Conservation (phyloP, 2,329 filamentous ascomycete species). For the Zarea fungicola region DNA sequence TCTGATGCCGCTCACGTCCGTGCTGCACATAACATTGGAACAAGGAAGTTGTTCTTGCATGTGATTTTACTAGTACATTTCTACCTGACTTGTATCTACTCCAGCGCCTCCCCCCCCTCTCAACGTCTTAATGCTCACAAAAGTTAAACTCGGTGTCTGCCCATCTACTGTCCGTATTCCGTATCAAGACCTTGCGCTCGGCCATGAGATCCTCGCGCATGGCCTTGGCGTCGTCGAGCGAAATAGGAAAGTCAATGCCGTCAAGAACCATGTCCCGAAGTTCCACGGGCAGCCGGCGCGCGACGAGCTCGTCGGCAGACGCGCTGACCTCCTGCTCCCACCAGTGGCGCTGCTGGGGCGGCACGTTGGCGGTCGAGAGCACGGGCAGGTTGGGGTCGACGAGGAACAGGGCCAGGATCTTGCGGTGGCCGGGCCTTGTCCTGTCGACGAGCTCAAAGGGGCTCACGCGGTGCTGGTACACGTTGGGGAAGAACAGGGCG, state of each 20-base stretch:
- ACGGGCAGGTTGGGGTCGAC: constrained; percentile 50
- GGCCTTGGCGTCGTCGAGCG: background rate
- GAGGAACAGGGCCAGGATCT: constrained; percentile 55
- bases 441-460: constrained; percentile 48
- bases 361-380: constrained; percentile 39
- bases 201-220: constrained; percentile 10
- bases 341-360: constrained; percentile 38
- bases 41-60: too few species aligned
- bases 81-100: too few species aligned
- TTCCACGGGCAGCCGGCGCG: background rate
- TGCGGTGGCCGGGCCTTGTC: constrained; percentile 49
- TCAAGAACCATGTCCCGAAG: constrained; percentile 1
- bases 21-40: too few species aligned
- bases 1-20: too few species aligned
- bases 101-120: too few species aligned
- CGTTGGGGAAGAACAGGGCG: constrained; percentile 52
- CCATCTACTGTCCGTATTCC: background rate
- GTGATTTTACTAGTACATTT: too few species aligned
- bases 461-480: constrained; percentile 45
- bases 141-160: constrained; percentile 7
- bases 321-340: constrained; percentile 18
- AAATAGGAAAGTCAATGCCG: background rate
- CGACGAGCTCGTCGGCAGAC: background rate
- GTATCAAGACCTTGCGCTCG: constrained; percentile 1
- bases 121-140: constrained; percentile 12